phyloP scores from a whole-genome alignment of 1,139 yeast species.

The Scheffersomyces segobiensis region DNA sequence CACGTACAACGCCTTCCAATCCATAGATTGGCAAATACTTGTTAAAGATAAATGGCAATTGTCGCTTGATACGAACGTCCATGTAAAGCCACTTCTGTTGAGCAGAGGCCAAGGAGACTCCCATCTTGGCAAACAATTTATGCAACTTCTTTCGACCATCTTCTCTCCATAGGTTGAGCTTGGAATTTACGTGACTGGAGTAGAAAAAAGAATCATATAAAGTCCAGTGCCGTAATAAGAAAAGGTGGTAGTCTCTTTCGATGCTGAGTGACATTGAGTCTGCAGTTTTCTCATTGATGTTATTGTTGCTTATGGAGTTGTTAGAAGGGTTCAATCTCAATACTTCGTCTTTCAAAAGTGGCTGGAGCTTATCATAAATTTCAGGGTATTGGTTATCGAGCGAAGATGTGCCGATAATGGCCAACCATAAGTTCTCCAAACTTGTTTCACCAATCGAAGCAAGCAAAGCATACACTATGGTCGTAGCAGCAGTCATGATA shows the following conservation, averaged over 20 bases:
- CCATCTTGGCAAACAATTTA: constrained; percentile 95
- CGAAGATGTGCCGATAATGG: constrained; percentile 87
- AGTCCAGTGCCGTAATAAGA: constrained; percentile 89
- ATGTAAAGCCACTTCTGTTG: constrained; percentile 92
- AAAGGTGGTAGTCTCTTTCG: constrained; percentile 84
- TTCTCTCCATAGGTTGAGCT: constrained; percentile 85
- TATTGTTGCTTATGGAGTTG: constrained; percentile 14
- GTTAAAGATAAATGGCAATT: constrained; percentile 66
- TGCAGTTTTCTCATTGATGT: constrained; percentile 45
- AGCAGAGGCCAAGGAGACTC: constrained; percentile 83
- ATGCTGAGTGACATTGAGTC: constrained; percentile 66
- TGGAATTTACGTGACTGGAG: constrained; percentile 87
- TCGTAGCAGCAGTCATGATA: constrained; percentile 70
- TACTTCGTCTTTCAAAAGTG: constrained; percentile 82
- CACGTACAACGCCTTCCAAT: constrained; percentile 77
- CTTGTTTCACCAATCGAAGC: constrained; percentile 66
- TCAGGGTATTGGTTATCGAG: constrained; percentile 74
- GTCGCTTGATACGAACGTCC: constrained; percentile 77
- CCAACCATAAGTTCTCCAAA: constrained; percentile 75
- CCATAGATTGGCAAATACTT: constrained; percentile 77
- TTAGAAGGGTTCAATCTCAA: constrained; percentile 53
- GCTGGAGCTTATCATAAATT: constrained; percentile 71
- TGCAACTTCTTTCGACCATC: constrained; percentile 86
- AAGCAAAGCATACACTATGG: constrained; percentile 76
- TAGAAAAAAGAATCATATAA: constrained; percentile 87